Evolutionary conservation across 805 yeast species (phyloP), one percentile per base, ranked within the genome.

Genomic region (Sugiyamaella valdiviana): DNA sequence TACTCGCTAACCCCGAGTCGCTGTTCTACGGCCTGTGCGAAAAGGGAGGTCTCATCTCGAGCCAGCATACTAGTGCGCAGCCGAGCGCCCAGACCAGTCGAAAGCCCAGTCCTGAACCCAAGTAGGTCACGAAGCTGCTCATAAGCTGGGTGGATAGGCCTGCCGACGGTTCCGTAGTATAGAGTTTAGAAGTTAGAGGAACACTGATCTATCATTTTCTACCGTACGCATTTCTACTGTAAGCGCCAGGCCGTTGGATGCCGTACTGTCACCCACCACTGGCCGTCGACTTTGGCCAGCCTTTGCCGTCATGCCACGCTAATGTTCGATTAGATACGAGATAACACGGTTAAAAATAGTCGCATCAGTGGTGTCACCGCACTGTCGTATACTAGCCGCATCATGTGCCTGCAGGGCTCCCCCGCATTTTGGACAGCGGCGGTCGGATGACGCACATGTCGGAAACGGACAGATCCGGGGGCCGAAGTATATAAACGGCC

Each of bases 1-100:
- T 90, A 56, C 72, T 91, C 61, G 75, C 80, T 56, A 73, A 82
- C 52, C 73, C 75, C 56, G 76, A 78, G 5, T 81, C 91, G 4
- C 65, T 85, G 54, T 90, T 91, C 63, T 86, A 85, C 61, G 74
- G 88, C 0, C 71, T 91, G 51, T 85, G 95, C 56, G 75, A 81
- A 53, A 84, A 85, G 61, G 95, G 91, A 39, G 95, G 95, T 1
- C 76, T 77, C 26, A 24, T 41, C 14, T 3, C 32, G 5, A 26
- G 32, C 14, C 32, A 26, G 32, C n/a, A n/a, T n/a, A n/a, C n/a
- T n/a, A 26, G 32, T 26, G n/a, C 32, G 9, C n/a, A 26, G 4
- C 26, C 32, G 6, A 26, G n/a, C n/a, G n/a, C n/a, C n/a, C n/a
- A n/a, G n/a, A n/a, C n/a, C n/a, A n/a, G n/a, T n/a, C n/a, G n/a